A percentile compares a stretch with the other conserved stretches of the same genome.
Conservation (phyloP, 73 alveolate genomes). For the Paramecium sexaurelia region DNA sequence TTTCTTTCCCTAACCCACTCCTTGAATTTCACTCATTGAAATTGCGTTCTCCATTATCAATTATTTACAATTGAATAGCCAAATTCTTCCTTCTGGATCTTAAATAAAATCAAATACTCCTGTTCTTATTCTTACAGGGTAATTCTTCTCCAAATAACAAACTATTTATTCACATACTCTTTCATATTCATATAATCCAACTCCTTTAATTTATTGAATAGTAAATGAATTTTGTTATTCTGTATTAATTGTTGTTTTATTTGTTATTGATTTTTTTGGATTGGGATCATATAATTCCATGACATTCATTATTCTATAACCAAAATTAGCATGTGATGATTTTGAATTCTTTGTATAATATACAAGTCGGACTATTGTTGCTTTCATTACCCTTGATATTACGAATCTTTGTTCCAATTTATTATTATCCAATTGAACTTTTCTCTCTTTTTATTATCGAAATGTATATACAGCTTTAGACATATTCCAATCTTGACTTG, state of each 20-base stretch:
- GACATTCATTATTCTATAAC: conserved; percentile 43
- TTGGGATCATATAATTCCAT: conserved; percentile 63
- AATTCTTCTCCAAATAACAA: conserved; percentile 71
- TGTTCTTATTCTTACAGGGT: conserved; percentile 68
- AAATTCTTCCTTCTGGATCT: conserved; percentile 75
- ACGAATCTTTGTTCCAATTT: conserved; percentile 65
- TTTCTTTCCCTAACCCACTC: conserved; percentile 51
- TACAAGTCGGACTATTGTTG: conserved; percentile 51
- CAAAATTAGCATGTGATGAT: conserved; percentile 63
- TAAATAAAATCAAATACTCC: conserved; percentile 78
- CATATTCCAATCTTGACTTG: conserved; percentile 65
- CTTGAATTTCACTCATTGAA: conserved; percentile 67
- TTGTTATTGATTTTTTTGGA: conserved; percentile 53
- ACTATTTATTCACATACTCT: conserved; percentile 70
- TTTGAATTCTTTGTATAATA: conserved; percentile 63
- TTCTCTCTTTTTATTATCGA: conserved; percentile 49
- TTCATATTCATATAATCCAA: conserved; percentile 71
- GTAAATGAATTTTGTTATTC: conserved; percentile 57
- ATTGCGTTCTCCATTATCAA: conserved; percentile 71
- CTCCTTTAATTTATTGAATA: conserved; percentile 57
- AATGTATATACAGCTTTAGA: conserved; percentile 59
- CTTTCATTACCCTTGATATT: conserved; percentile 66
- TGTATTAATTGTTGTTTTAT: conserved; percentile 57
- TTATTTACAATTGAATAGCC: conserved; percentile 76
- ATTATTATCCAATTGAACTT: conserved; percentile 49